Conservation (phyloP, 257 asterid genomes). For the Anisodus acutangulus region DNA sequence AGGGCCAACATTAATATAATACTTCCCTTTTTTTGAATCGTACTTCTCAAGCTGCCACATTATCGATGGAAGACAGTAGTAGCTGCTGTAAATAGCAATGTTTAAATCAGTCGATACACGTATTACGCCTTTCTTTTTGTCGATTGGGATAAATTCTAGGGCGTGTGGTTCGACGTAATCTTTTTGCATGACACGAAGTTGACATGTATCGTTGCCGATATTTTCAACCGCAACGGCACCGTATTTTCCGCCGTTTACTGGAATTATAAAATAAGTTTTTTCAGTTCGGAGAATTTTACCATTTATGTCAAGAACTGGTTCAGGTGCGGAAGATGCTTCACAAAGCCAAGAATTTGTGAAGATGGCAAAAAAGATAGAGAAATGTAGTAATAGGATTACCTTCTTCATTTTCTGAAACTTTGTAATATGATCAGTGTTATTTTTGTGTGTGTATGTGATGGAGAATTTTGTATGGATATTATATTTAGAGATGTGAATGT, state of each 20-base stretch:
- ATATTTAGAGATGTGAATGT: not conserved
- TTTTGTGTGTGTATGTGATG: not conserved
- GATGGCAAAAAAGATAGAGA: not conserved
- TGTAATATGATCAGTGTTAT: not conserved
- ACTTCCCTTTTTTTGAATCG: not conserved
- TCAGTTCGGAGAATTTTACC: not conserved
- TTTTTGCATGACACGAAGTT: not conserved
- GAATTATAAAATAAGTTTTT: not conserved
- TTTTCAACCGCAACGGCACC: not conserved
- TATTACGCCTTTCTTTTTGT: not conserved
- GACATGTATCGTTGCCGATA: not conserved
- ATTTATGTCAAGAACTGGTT: not conserved
- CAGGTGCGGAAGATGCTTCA: not conserved
- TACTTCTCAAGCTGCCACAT: constrained; percentile 6
- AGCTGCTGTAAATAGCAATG: not conserved
- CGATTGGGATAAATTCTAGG: not conserved
- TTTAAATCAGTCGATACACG: not conserved
- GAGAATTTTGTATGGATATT: not conserved
- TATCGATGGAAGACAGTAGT: not conserved
- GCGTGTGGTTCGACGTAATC: constrained; percentile 8
- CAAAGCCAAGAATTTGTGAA: constrained; percentile 22
- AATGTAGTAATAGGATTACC: not conserved
- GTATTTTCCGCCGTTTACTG: not conserved
- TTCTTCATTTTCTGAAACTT: not conserved
- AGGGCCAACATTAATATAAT: not conserved